Percentiles rank a stretch among this genome's conserved stretches.
phyloP scores from a whole-genome alignment of 164 flowering plant genomes.

The Nelumbo lutea region DNA sequence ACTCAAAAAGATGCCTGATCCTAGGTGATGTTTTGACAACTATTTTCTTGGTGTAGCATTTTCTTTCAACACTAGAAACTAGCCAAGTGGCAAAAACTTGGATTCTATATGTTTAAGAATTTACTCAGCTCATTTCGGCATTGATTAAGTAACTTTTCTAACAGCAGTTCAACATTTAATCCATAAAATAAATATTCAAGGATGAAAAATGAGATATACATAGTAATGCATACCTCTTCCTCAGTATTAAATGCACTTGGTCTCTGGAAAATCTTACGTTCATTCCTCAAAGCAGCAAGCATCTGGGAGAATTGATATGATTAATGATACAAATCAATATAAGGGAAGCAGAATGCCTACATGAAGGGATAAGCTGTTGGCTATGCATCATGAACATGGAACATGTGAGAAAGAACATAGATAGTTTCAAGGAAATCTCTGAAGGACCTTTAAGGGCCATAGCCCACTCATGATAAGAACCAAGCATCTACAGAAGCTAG shows the following conservation, averaged over 20 bases:
- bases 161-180: neutral
- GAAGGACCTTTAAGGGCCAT: too few species aligned
- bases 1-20: too few species aligned
- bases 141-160: too few species aligned
- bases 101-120: too few species aligned
- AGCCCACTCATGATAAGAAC: too few species aligned
- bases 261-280: slow-evolving; percentile 33
- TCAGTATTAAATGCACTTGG: slow-evolving; percentile 66
- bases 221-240: slow-evolving; percentile 57
- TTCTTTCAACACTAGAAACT: too few species aligned
- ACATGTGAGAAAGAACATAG: neutral
- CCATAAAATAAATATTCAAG: neutral
- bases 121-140: too few species aligned
- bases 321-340: neutral
- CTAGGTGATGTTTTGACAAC: too few species aligned
- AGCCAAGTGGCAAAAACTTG: too few species aligned
- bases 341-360: neutral
- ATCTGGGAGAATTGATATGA: slow-evolving; percentile 41
- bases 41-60: too few species aligned
- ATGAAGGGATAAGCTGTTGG: neutral
- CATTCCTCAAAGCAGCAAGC: slow-evolving; percentile 91
- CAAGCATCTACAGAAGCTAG: neutral
- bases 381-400: neutral
- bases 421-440: too few species aligned
- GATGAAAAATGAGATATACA: neutral